Conservation (phyloP, 2,329 filamentous ascomycete species). For the Penicillium expansum region DNA sequence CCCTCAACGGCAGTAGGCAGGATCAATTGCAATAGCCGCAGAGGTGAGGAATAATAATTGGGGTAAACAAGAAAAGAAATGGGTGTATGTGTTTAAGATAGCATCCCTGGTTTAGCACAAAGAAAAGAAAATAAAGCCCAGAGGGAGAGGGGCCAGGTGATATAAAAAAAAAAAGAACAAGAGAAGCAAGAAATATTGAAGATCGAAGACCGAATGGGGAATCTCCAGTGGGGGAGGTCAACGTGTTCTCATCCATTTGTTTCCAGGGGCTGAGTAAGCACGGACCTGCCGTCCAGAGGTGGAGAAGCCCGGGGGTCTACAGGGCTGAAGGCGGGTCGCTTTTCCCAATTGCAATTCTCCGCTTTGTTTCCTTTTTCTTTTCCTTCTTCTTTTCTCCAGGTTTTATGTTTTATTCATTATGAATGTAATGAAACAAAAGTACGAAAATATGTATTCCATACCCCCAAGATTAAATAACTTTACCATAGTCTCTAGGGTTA, state of each 20-base stretch:
- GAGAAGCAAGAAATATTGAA: constrained; percentile 1
- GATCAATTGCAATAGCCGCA: constrained; percentile 9
- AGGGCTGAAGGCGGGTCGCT: constrained; percentile 22
- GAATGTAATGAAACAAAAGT: background rate
- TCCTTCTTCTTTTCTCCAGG: background rate
- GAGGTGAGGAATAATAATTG: constrained; percentile 18
- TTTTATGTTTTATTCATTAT: background rate
- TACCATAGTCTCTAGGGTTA: background rate
- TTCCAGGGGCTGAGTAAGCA: constrained; percentile 23
- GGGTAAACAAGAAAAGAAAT: constrained; percentile 15
- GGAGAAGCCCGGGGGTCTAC: constrained; percentile 1
- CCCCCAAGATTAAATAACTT: background rate
- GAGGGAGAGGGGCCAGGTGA: constrained; percentile 11
- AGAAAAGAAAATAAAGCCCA: constrained; percentile 12
- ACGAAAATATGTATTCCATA: background rate
- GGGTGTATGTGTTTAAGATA: constrained; percentile 8
- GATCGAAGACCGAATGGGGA: constrained; percentile 15
- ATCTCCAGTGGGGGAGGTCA: constrained; percentile 17
- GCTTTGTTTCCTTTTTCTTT: background rate
- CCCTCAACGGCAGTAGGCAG: constrained; percentile 7
- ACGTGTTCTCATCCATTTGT: constrained; percentile 29
- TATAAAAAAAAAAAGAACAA: background rate
- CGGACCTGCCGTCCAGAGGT: background rate
- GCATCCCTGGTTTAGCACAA: constrained; percentile 19
- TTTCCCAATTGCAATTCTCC: background rate